phyloP scores from a whole-genome alignment of 495 filamentous ascomycete species.

The Podospora appendiculata region DNA sequence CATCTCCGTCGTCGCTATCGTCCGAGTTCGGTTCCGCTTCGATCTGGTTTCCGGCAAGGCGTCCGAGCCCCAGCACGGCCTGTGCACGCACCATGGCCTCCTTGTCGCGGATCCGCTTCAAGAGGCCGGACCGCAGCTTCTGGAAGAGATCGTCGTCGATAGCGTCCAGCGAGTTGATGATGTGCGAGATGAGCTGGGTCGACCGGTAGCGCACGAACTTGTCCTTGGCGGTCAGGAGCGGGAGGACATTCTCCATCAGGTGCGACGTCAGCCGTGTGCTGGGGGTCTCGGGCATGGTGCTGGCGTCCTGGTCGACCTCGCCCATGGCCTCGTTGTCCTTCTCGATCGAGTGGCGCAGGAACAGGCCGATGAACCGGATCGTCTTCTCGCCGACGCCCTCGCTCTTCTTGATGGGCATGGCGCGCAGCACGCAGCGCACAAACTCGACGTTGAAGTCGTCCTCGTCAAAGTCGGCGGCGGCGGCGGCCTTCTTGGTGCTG shows the following conservation, averaged over 20 bases:
- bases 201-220: slow-evolving; percentile 86
- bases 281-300: slow-evolving; percentile 68
- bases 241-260: slow-evolving; percentile 61
- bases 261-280: slow-evolving; percentile 64
- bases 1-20: slow-evolving; percentile 51
- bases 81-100: slow-evolving; percentile 87
- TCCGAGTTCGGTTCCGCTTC: slow-evolving; percentile 67
- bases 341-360: slow-evolving; percentile 72
- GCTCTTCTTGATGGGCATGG: slow-evolving; percentile 84
- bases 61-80: slow-evolving; percentile 82
- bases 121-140: slow-evolving; percentile 62
- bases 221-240: slow-evolving; percentile 73
- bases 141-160: slow-evolving; percentile 87
- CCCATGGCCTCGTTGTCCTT: slow-evolving; percentile 57
- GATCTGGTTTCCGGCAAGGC: slow-evolving; percentile 72
- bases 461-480: slow-evolving; percentile 60
- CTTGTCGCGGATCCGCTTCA: slow-evolving; percentile 86
- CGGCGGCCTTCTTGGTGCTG: slow-evolving; percentile 43
- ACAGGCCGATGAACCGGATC: slow-evolving; percentile 77
- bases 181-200: slow-evolving; percentile 78
- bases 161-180: slow-evolving; percentile 83
- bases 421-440: slow-evolving; percentile 67
- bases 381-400: slow-evolving; percentile 82
- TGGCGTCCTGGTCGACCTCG: slow-evolving; percentile 47
- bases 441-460: slow-evolving; percentile 83